Evolutionary conservation across 805 yeast genomes (phyloP), one percentile per base, ranked within the genome.

Genomic region (Wickerhamiella musiphila): DNA sequence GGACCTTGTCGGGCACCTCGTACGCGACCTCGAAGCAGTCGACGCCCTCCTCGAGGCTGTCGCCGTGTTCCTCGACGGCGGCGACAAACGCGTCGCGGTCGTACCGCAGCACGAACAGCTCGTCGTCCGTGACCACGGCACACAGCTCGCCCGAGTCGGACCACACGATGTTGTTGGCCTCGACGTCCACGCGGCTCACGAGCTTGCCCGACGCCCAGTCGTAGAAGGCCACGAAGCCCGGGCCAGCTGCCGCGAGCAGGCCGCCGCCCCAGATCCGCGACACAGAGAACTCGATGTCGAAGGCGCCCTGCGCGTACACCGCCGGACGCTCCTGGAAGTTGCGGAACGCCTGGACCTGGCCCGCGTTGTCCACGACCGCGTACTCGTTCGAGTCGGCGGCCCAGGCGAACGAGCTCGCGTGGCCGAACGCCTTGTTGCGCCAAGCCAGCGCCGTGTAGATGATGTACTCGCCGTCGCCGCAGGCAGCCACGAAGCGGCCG

Each of bases 391-490:
- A 72, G 56, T 86, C 95, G 33, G 77, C 73, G 39, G 92, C 83
- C 99, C 99, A 90, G 26, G 72, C 93, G 53, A 92, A 82, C 49
- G 83, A 95, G 34, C 72, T 58, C 14, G 93, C 94, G 35, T 70
- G 66, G 40, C 96, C 96, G 55, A 78, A 90, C 31, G 83, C 66
- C 60, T 83, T 90, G 49, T 86, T 83, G 61, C 98, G 73, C 98
- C 98, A 90, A 1, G 96, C 96, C 47, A 90, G 67, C 2, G 98
- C 86, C 2, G 96, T 84, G 58, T 86, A 90, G 34, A 90, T 76
- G 46, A 86, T 81, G 54, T 82, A 86, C 57, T 90, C 99, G 38
- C 94, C 95, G 58, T 90, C 98, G 51, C 99, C 99, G 28, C 86
- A 77, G 31, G 90, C 94, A 18, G 96, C 78, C 24, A 84, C 95